These are phyloP conservation scores for Grosmannia huntii DNA, from an alignment of 2,329 filamentous ascomycete genomes.

Conservation along the genomic window DNA sequence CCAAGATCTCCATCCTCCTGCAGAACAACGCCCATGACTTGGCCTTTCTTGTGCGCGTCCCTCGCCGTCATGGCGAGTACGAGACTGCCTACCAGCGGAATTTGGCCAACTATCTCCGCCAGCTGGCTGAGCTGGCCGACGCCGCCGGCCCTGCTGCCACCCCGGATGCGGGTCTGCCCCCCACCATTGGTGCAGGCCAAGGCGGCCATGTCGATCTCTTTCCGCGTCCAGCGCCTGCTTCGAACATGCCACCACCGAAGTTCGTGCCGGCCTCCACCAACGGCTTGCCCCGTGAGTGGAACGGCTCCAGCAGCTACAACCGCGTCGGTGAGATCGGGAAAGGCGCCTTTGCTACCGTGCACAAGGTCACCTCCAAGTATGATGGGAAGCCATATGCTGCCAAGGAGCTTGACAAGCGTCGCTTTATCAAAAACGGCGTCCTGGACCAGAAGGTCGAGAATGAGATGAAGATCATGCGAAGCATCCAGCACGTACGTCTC, in stretches of 20 bases:
- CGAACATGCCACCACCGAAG: conserved; percentile 4
- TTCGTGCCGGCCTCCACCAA: conserved; percentile 17
- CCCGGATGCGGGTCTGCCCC: conserved; percentile 4
- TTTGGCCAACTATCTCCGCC: conserved; percentile 50
- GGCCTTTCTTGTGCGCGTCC: conserved; percentile 76
- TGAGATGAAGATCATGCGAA: conserved; percentile 92
- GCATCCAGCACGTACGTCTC: conserved; percentile 62
- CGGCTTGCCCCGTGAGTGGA: conserved; percentile 53
- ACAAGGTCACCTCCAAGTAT: conserved; percentile 75
- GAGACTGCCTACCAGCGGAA: conserved; percentile 56
- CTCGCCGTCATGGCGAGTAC: conserved; percentile 55
- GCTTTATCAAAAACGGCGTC: conserved; percentile 84
- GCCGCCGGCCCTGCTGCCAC: conserved; percentile 11
- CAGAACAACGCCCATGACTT: conserved; percentile 44
- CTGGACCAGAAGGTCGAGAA: conserved; percentile 88
- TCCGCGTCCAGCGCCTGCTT: conserved; percentile 5
- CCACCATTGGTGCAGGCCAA: conserved; percentile 34
- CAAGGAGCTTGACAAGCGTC: conserved; percentile 87
- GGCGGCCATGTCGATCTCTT: conserved; percentile 30
- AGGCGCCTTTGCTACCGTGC: conserved; percentile 89
- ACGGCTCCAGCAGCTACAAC: conserved; percentile 74
- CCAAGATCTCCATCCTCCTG: conserved; percentile 57
- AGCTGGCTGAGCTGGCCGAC: conserved; percentile 19
- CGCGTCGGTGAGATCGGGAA: conserved; percentile 72
- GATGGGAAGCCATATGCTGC: conserved; percentile 77